These are phyloP conservation scores for Aureobasidium sp. DNA, from an alignment of 2,329 filamentous ascomycete species.

Conservation along the genomic window DNA sequence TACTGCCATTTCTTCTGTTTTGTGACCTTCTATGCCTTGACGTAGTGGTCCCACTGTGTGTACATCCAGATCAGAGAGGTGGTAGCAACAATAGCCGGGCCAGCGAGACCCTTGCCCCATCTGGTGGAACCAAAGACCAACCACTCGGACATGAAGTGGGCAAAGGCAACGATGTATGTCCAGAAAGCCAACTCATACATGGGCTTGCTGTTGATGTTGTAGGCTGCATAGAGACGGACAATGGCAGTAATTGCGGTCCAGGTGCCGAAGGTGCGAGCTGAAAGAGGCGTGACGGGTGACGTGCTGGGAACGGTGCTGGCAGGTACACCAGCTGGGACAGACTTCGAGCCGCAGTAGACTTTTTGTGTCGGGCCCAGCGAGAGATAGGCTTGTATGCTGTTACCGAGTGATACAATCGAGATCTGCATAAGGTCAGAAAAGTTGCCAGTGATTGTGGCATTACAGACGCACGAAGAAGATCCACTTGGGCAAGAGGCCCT, in stretches of 20 bases:
- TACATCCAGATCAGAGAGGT: slow-evolving; percentile 55
- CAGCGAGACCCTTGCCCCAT: slow-evolving; percentile 52
- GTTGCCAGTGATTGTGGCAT: neutral
- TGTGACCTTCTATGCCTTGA: slow-evolving; percentile 33
- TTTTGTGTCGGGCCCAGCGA: slow-evolving; percentile 78
- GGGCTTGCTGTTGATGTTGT: slow-evolving; percentile 64
- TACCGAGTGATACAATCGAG: slow-evolving; percentile 72
- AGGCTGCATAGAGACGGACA: slow-evolving; percentile 75
- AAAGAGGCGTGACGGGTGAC: slow-evolving; percentile 61
- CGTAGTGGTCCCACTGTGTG: slow-evolving; percentile 62
- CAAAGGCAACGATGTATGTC: slow-evolving; percentile 71
- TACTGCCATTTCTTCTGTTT: too few species aligned
- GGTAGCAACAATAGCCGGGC: slow-evolving; percentile 52
- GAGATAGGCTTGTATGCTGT: slow-evolving; percentile 75
- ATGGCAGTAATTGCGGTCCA: slow-evolving; percentile 77
- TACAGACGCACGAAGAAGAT: slow-evolving; percentile 50
- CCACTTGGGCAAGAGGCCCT: slow-evolving; percentile 57
- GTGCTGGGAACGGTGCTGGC: slow-evolving; percentile 23
- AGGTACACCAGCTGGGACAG: slow-evolving; percentile 18
- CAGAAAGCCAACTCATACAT: slow-evolving; percentile 75
- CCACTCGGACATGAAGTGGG: slow-evolving; percentile 76
- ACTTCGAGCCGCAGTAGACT: slow-evolving; percentile 62
- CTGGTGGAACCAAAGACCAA: slow-evolving; percentile 69
- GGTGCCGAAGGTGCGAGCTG: slow-evolving; percentile 74
- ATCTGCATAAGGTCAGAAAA: slow-evolving; percentile 47